Conservation (phyloP, 2,329 filamentous ascomycete genomes). For the Bipolaris zeicola region DNA sequence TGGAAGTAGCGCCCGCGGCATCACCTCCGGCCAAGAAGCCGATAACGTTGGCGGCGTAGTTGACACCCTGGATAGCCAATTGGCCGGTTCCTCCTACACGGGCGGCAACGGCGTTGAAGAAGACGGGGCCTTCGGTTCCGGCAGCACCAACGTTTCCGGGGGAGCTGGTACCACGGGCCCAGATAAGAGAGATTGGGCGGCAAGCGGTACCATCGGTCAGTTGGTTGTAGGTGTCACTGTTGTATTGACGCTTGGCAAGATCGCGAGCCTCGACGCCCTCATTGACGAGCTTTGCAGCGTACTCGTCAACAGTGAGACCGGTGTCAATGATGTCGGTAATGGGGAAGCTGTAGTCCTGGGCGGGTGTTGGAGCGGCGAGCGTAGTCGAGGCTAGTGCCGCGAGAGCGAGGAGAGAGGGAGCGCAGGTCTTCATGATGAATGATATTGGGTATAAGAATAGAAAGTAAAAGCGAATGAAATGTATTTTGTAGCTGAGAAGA, state of each 20-base stretch:
- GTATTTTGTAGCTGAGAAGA: neutral
- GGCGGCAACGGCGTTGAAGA: conserved; percentile 54
- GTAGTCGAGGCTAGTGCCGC: conserved; percentile 21
- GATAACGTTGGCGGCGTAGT: conserved; percentile 53
- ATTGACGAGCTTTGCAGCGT: conserved; percentile 29
- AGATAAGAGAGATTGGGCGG: conserved; percentile 59
- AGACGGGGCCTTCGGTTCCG: conserved; percentile 53
- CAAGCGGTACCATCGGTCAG: conserved; percentile 46
- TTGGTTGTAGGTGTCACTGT: conserved; percentile 36
- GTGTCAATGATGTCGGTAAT: conserved; percentile 33
- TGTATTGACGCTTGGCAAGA: conserved; percentile 30
- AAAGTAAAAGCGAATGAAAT: neutral
- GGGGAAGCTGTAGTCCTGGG: conserved; percentile 30
- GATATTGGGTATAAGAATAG: neutral
- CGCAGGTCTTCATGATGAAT: conserved; percentile 27
- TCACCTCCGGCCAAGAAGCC: conserved; percentile 58
- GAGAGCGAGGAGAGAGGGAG: conserved; percentile 25
- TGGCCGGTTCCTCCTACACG: conserved; percentile 49
- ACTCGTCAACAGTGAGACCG: conserved; percentile 32
- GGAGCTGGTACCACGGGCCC: conserved; percentile 61
- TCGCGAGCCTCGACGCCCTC: conserved; percentile 10
- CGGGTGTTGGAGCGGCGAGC: conserved; percentile 25
- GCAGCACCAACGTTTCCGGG: conserved; percentile 57
- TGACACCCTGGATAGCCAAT: conserved; percentile 61
- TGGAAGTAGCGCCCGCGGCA: conserved; percentile 49